Base-by-base conservation (phyloP, 106 monocot genomes). In the Dioscorea zingiberensis region DNA sequence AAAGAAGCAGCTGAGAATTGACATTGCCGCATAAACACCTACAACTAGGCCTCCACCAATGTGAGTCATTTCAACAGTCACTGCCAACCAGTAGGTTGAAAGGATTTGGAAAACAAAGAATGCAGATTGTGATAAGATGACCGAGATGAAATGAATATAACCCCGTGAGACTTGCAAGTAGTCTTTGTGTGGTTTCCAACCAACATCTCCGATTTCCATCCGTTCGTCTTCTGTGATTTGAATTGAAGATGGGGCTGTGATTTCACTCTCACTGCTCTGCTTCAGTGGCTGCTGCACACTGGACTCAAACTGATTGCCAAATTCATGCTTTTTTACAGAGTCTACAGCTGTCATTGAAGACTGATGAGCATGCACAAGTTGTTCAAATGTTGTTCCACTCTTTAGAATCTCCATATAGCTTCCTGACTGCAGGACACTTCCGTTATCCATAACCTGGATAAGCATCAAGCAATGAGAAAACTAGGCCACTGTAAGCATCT, bases 201-300 rank as follows among this genome's bases (percentile, higher is more conserved):
- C 94, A 38, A 77, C 59, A 48, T 82, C 64, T 27, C 94, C 94
- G 7, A 68, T 80, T 30, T 83, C 94, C 30, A 38, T 94, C 54
- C 66, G 85, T 67, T 94, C 94, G 7, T 94, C 90, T 63, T 87
- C 82, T 7, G 87, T 94, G 2, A 90, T 62, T 47, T 93, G 84
- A 25, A 76, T 64, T 27, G 66, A 44, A 3, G 76, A 69, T 4
- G 60, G 38, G 15, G 9, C 59, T 45, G 49, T 56, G 18, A 73
- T 77, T 19, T 88, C 84, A 13, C 27, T 56, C 29, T 79, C 76
- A 32, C 64, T 86, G n/a, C 63, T 64, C 30, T 63, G 45, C 63
- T 45, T 63, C 17, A 46, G 12, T 21, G 22, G 19, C 22, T 10
- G 27, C 2, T 9, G 8, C 6, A 10, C 45, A 7, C n/a, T 22